Evolutionary conservation across 495 filamentous ascomycete species (phyloP).

Genomic region (Penicillium diatomitis): DNA sequence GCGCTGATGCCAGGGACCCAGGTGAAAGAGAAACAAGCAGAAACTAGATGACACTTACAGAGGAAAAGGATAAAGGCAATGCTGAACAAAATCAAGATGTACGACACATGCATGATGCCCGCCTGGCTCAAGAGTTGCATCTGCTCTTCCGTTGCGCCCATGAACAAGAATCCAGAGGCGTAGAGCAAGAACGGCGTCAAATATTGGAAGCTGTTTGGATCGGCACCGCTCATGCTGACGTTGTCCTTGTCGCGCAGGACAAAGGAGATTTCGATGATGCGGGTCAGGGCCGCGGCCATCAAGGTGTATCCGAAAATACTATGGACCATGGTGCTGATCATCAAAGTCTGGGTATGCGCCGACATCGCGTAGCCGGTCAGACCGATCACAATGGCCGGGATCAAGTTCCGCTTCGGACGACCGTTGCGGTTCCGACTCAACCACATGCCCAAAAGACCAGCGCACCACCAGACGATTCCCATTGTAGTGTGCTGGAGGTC

Average conservation of each 20-base stretch:
- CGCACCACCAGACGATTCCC: constrained; percentile 96
- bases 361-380: constrained; percentile 95
- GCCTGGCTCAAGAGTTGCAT: constrained; percentile 65
- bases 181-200: constrained; percentile 83
- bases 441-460: constrained; percentile 88
- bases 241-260: constrained; percentile 63
- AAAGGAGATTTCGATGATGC: constrained; percentile 89
- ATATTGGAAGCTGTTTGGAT: constrained; percentile 86
- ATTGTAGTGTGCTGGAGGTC: constrained; percentile 96
- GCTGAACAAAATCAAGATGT: constrained; percentile 83
- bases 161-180: constrained; percentile 92
- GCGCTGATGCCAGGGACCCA: not conserved
- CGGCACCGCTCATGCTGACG: constrained; percentile 47
- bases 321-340: constrained; percentile 83
- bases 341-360: constrained; percentile 71
- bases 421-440: constrained; percentile 74
- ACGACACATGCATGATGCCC: constrained; percentile 79
- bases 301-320: constrained; percentile 90
- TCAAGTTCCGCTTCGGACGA: constrained; percentile 81
- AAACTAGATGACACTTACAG: constrained; percentile 40
- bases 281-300: constrained; percentile 76
- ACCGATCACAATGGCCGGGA: constrained; percentile 82
- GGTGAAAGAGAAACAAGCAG: not conserved
- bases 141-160: constrained; percentile 95
- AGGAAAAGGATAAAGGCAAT: constrained; percentile 86